These are phyloP conservation scores for Tirmania nivea DNA, from an alignment of 495 filamentous ascomycete species.

Conservation along the genomic window DNA sequence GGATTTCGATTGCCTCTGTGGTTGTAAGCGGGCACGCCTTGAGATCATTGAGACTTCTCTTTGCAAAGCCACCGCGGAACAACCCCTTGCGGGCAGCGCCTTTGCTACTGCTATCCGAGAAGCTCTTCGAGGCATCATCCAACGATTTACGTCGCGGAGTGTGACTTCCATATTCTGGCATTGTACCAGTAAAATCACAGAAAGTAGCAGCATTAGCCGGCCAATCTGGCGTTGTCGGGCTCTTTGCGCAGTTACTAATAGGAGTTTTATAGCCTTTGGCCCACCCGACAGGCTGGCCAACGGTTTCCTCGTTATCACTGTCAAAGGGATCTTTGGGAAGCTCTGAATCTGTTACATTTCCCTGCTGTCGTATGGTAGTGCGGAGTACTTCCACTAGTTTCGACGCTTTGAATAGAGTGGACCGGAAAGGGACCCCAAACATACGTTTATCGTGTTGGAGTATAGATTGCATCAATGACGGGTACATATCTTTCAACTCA, in stretches of 20 bases:
- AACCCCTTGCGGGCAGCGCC: background rate
- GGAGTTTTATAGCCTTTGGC: no score
- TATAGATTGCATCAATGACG: conserved; percentile 76
- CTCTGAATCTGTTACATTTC: background rate
- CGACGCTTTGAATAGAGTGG: conserved; percentile 91
- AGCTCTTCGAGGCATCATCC: background rate
- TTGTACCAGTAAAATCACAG: no score
- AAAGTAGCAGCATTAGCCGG: no score
- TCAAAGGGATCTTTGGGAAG: background rate
- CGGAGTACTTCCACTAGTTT: conserved; percentile 85
- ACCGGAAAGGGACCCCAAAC: conserved; percentile 77
- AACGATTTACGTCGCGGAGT: conserved; percentile 6
- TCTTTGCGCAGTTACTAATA: no score
- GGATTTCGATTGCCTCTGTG: background rate
- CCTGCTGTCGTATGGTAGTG: conserved; percentile 23
- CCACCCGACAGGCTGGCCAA: no score
- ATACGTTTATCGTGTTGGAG: conserved; percentile 98
- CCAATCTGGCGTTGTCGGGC: no score
- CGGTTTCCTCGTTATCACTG: background rate
- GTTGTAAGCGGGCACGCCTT: background rate
- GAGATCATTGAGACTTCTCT: background rate
- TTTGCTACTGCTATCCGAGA: background rate
- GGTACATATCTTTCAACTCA: conserved; percentile 88
- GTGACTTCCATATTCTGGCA: background rate
- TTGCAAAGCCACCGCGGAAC: background rate